Evolutionary conservation across 2,329 filamentous ascomycete species (phyloP).

Genomic region (Epichloe typhina): DNA sequence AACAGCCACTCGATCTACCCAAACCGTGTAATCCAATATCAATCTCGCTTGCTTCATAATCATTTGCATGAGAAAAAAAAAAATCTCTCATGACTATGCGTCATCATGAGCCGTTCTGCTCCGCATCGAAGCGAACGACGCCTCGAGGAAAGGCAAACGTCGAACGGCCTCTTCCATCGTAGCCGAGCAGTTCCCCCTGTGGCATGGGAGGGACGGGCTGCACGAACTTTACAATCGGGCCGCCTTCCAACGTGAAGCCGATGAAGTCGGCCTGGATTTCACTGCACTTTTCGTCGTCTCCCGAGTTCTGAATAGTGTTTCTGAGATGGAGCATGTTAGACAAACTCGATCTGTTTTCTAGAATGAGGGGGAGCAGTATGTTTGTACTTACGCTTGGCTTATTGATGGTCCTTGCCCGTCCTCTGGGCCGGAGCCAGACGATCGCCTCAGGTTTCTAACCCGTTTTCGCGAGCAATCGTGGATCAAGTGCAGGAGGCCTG

Average conservation of each 20-base stretch:
- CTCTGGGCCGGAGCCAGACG: conserved; percentile 13
- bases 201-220: conserved; percentile 19
- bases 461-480: conserved; percentile 26
- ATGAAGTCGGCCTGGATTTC: conserved; percentile 24
- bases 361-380: not conserved
- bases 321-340: conserved; percentile 1
- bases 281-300: conserved; percentile 21
- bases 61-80: not conserved
- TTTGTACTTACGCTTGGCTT: conserved; percentile 28
- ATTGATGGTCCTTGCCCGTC: conserved; percentile 21
- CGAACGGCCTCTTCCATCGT: conserved; percentile 20
- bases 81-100: too few relatives aligned
- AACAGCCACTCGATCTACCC: not conserved
- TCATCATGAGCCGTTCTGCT: conserved; percentile 2
- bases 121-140: conserved; percentile 19
- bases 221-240: conserved; percentile 31
- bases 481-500: conserved; percentile 36
- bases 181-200: conserved; percentile 22
- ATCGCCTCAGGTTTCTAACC: conserved; percentile 19
- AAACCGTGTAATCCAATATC: not conserved
- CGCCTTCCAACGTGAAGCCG: conserved; percentile 31
- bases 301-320: conserved; percentile 24
- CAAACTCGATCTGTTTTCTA: not conserved
- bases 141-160: conserved; percentile 27
- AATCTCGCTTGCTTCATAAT: not conserved